Evolutionary conservation across 306 rosid species (phyloP), one percentile per base, ranked within the genome.

Genomic region (Fagus sylvatica): DNA sequence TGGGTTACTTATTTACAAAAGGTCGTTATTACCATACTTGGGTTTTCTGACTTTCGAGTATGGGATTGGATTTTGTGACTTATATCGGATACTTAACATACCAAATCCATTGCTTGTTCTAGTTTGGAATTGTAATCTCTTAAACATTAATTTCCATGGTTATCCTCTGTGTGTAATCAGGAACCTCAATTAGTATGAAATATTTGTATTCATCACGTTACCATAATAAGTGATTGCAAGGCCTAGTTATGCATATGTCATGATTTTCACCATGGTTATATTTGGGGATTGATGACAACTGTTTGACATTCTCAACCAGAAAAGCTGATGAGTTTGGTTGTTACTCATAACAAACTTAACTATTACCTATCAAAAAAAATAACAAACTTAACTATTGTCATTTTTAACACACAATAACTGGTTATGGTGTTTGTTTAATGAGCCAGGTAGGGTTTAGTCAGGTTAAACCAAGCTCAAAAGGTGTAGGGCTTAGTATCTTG

Each of bases 71-170:
- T 53, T 2, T 53, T 53, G 57, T 22, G 28, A 22, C 62, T 55
- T 55, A 19, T 22, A 22, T 22, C 28, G 28, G 28, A 22, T 22
- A 22, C 28, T 22, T 22, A 22, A 22, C 28, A 22, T 22, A 22
- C 32, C 56, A 53, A 55, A 19, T 55, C 62, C 32, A 55, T 55
- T 55, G 62, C 62, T 55, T 55, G 62, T 55, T 55, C 62, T 55
- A 1, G 4, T 22, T 55, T 6, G 12, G 3, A 55, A n/a, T 55
- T 7, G n/a, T 55, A n/a, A n/a, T 12, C 17, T 51, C 22, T 53
- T 53, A 19, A 0, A 53, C 7, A 53, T 15, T 53, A 53, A 16
- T 16, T 12, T 13, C 17, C 56, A 53, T 53, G 22, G 16, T 12
- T 53, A 53, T 53, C 56, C 22, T 53, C 13, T 4, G 4, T 53